Evolutionary conservation across 2,329 filamentous ascomycete species (phyloP).

Genomic region (Rhytidhysteron rufulum): DNA sequence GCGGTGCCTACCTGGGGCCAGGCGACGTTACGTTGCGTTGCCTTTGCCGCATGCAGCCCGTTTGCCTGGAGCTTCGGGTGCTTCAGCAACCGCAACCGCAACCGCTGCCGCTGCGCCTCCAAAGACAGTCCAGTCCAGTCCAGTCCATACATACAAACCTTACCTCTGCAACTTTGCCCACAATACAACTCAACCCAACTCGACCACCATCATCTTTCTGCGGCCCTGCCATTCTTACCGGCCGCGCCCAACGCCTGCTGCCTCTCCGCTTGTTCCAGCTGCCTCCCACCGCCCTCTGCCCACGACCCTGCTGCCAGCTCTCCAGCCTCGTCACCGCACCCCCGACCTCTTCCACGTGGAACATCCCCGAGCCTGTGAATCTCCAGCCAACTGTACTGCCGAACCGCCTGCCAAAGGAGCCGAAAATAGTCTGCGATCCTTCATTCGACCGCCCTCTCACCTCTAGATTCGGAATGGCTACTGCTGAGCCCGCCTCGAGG

Average conservation of each 20-base stretch:
- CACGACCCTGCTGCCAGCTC: constrained; percentile 5
- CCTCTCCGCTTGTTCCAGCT: constrained; percentile 2
- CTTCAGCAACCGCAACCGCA: too few relatives aligned
- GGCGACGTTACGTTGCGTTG: too few relatives aligned
- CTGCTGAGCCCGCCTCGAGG: constrained; percentile 41
- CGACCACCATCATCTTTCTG: not conserved
- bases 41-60: too few relatives aligned
- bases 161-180: too few relatives aligned
- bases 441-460: constrained; percentile 4
- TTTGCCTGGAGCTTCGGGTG: too few relatives aligned
- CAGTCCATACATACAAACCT: too few relatives aligned
- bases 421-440: constrained; percentile 9
- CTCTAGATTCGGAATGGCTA: constrained; percentile 34
- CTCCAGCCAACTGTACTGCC: constrained; percentile 9
- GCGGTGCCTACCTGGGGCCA: too few relatives aligned
- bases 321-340: constrained; percentile 16
- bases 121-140: too few relatives aligned
- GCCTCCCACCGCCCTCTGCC: constrained; percentile 5
- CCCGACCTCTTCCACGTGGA: constrained; percentile 19
- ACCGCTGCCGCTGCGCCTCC: too few relatives aligned
- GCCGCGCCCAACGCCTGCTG: not conserved
- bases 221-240: constrained; percentile 3
- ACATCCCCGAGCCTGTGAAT: constrained; percentile 12
- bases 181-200: not conserved
- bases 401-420: constrained; percentile 2